Percentiles rank a stretch among this genome's conserved stretches.
phyloP scores from a whole-genome alignment of 2,329 filamentous ascomycete genomes.

The Fusarium austroafricanum region DNA sequence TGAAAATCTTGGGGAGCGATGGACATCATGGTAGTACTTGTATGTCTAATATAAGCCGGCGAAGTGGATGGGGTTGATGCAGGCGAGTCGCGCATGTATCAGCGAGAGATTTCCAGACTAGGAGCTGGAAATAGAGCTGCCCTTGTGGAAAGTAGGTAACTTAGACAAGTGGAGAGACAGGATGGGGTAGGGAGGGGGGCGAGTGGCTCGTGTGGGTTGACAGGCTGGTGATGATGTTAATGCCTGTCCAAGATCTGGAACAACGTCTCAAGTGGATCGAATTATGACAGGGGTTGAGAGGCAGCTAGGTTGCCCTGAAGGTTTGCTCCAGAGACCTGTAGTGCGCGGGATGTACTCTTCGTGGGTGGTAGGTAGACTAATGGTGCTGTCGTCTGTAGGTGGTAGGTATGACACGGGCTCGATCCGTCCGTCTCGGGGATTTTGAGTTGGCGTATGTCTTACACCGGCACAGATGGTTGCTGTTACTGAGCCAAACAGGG shows the following conservation, averaged over 20 bases:
- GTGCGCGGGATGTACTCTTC: constrained; percentile 7
- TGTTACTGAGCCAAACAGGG: constrained; percentile 17
- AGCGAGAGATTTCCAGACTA: constrained; percentile 46
- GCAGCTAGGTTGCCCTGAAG: constrained; percentile 13
- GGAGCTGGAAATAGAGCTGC: constrained; percentile 44
- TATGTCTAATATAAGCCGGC: constrained; percentile 46
- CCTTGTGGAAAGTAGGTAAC: constrained; percentile 38
- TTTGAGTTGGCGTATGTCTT: constrained; percentile 46
- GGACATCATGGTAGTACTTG: constrained; percentile 49
- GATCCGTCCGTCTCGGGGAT: constrained; percentile 37
- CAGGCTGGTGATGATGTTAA: constrained; percentile 39
- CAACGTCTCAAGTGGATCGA: constrained; percentile 44
- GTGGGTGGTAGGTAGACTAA: neutral
- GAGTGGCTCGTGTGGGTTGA: constrained; percentile 37
- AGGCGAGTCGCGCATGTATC: constrained; percentile 49
- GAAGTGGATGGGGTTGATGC: constrained; percentile 45
- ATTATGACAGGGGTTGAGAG: constrained; percentile 29
- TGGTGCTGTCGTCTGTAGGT: neutral
- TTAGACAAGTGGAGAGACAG: constrained; percentile 42
- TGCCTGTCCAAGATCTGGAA: constrained; percentile 45
- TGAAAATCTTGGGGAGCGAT: constrained; percentile 46
- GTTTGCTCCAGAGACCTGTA: constrained; percentile 28
- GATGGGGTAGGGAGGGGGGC: constrained; percentile 35
- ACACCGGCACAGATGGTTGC: constrained; percentile 32
- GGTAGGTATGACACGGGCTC: constrained; percentile 22